Evolutionary conservation across 441 rosid genomes (phyloP), one percentile per base, ranked within the genome.

Genomic region (Cnidoscolus chayamansa): DNA sequence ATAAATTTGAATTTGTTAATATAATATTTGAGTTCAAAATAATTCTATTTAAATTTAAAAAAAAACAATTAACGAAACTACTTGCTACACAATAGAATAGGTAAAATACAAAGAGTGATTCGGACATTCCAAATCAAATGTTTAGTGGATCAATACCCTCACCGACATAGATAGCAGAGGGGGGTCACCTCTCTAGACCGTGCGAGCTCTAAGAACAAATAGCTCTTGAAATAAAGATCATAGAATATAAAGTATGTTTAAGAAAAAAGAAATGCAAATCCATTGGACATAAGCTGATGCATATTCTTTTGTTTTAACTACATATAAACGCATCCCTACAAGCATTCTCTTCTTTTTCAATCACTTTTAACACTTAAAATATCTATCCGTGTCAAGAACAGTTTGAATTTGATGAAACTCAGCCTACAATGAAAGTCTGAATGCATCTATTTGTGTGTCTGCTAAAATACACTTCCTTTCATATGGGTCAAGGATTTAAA

Each of bases 381-480:
- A 68, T n/a, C 32, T 32, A 51, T 16, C 62, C 30, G 25, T 37
- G 48, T 17, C 45, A 37, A 15, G 35, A 76, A 65, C 57, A 59
- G 31, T 68, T 65, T 25, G 25, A 10, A 61, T 67, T 58, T 7
- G 55, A 64, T 13, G 53, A 53, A 57, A 20, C 66, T 58, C 57
- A 51, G 17, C 72, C 54, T 19, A 51, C 30, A 59, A 49, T 17
- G 30, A 30, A 72, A 31, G 10, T 71, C 8, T n/a, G 40, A 43
- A 31, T n/a, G 19, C 31, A 64, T 32, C 66, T 30, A 70, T 9
- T 58, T 60, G 8, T 20, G 32, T 59, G 7, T 68, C 59, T 40
- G 45, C 69, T 64, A 72, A 12, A 37, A n/a, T 75, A 71, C 71
- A 61, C 50, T 65, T 62, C 61, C 67, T 65, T 57, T 51, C 71